These are phyloP conservation scores for Ceratocystis smalleyi DNA, from an alignment of 2,329 filamentous ascomycete species.

Conservation along the genomic window DNA sequence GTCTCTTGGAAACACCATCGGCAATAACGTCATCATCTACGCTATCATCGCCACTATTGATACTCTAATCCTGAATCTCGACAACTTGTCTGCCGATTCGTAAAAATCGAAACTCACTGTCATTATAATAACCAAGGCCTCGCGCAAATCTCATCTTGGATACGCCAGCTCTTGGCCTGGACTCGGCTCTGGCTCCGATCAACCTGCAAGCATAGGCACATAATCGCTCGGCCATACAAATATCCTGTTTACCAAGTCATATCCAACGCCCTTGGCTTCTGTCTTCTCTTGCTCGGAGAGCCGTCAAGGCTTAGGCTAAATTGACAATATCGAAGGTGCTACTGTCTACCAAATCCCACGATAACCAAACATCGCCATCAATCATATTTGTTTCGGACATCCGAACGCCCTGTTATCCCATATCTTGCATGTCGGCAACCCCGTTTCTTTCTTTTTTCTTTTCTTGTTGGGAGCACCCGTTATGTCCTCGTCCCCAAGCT, in stretches of 20 bases:
- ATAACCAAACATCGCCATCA: not conserved
- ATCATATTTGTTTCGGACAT: not conserved
- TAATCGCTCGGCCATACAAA: not conserved
- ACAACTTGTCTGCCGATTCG: not conserved
- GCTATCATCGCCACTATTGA: not conserved
- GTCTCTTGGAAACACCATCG: not conserved
- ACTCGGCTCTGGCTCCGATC: not conserved
- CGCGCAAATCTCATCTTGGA: not conserved
- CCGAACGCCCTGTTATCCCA: not conserved
- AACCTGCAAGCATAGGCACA: not conserved
- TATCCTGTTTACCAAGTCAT: not conserved
- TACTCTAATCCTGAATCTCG: not conserved
- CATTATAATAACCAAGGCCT: not conserved
- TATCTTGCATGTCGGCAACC: not conserved
- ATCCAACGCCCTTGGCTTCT: not conserved
- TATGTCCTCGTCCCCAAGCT: slow-evolving; percentile 8
- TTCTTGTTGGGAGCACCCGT: not conserved
- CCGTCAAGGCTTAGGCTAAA: not conserved
- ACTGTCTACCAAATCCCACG: not conserved
- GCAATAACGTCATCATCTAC: not conserved
- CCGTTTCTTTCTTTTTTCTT: not conserved
- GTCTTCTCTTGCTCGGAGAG: not conserved
- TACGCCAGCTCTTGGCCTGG: not conserved
- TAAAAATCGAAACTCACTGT: not conserved
- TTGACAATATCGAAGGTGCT: not conserved